Evolutionary conservation across 129 eudicot genomes (phyloP).

Genomic region (Calendula officinalis): DNA sequence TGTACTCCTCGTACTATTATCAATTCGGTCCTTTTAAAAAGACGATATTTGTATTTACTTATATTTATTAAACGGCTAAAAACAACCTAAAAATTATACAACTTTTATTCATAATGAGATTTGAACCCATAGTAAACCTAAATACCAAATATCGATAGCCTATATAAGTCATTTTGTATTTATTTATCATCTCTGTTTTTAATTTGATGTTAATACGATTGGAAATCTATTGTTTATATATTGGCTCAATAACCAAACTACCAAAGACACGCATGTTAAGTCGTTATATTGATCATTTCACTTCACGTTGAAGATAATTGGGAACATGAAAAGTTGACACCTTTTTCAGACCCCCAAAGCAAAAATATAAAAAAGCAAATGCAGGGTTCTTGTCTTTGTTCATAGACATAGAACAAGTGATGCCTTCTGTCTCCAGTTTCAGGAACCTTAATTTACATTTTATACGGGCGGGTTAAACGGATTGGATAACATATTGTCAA

Average conservation of each 20-base stretch:
- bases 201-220: no score
- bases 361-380: background rate
- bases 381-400: slow-evolving; percentile 18
- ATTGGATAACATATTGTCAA: no score
- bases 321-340: background rate
- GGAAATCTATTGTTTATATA: background rate
- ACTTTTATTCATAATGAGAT: no score
- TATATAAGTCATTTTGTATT: background rate
- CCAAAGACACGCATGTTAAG: background rate
- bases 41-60: no score
- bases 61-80: no score
- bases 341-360: slow-evolving; percentile 11
- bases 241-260: background rate
- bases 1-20: no score
- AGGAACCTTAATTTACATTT: background rate
- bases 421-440: background rate
- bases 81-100: no score
- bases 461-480: no score
- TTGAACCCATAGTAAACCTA: no score
- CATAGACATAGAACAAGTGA: background rate
- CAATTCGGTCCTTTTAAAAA: no score
- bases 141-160: no score
- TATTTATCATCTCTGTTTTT: background rate
- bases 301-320: background rate
- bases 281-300: background rate